A percentile compares a stretch with the other conserved stretches of the same genome.
phyloP scores from a whole-genome alignment of 2,329 filamentous ascomycete species.

The Talaromyces funiculosus region DNA sequence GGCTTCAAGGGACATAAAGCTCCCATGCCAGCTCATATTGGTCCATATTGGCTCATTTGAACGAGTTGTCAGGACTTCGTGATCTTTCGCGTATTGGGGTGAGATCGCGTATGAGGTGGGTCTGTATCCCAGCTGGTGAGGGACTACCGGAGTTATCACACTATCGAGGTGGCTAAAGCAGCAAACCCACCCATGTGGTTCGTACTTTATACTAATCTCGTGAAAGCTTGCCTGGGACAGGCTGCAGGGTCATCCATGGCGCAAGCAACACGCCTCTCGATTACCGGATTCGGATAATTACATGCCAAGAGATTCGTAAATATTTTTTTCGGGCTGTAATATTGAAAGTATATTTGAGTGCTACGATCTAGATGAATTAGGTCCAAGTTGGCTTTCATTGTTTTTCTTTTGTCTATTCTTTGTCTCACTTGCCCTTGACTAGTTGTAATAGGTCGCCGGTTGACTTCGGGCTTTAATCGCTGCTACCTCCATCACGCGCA shows the following conservation, averaged over 20 bases:
- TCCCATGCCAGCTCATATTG: too few relatives aligned
- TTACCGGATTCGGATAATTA: not conserved
- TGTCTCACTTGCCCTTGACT: not conserved
- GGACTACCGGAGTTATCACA: not conserved
- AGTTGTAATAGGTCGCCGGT: not conserved
- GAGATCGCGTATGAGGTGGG: too few relatives aligned
- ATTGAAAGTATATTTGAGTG: not conserved
- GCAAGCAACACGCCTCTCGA: not conserved
- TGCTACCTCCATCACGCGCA: slow-evolving; percentile 14
- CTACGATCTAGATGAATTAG: not conserved
- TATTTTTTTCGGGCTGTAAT: not conserved
- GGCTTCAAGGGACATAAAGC: too few relatives aligned
- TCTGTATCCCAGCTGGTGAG: too few relatives aligned
- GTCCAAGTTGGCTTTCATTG: not conserved
- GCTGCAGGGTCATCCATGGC: not conserved
- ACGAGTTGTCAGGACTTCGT: too few relatives aligned
- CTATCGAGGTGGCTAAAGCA: not conserved
- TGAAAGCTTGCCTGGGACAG: not conserved
- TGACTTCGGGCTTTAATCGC: not conserved
- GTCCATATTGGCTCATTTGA: too few relatives aligned
- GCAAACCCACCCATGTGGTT: not conserved
- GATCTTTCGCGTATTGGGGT: too few relatives aligned
- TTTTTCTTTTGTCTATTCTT: not conserved
- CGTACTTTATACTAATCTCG: not conserved
- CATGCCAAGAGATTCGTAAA: not conserved